A percentile compares a stretch with the other conserved stretches of the same genome.
Conservation (phyloP, 1,284 basidiomycete genomes). For the Puccinia triticina region DNA sequence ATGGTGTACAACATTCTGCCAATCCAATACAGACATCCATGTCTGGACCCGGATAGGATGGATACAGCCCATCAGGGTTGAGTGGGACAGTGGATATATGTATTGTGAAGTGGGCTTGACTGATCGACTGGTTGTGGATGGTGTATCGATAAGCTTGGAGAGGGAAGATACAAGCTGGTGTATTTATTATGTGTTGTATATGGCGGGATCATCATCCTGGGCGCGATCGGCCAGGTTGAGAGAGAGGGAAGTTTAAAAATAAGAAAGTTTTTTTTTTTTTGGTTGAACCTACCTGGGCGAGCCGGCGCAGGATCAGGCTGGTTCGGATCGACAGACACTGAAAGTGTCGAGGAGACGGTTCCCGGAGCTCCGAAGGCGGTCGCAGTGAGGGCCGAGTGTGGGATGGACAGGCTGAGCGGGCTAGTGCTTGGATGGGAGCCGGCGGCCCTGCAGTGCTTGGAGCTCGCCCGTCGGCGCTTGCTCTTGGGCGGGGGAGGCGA, state of each 20-base stretch:
- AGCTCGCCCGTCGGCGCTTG: background rate
- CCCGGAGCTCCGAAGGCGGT: background rate
- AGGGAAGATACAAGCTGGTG: background rate
- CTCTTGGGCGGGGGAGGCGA: background rate
- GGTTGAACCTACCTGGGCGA: background rate
- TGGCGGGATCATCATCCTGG: no score
- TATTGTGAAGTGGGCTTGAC: background rate
- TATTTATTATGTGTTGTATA: background rate
- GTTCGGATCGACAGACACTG: background rate
- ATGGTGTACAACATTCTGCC: no score
- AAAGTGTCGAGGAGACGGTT: no score
- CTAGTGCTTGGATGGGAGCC: background rate
- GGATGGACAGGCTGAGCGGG: background rate
- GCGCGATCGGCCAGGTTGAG: background rate
- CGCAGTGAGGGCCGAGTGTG: no score
- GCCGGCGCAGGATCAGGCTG: background rate
- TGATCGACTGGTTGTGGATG: background rate
- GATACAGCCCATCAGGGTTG: no score
- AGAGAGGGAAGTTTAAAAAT: background rate
- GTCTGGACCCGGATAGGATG: no score
- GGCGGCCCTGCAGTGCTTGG: background rate
- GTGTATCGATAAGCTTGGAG: constrained; percentile 5
- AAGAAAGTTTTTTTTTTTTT: background rate
- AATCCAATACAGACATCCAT: no score
- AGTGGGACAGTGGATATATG: no score